These are phyloP conservation scores for Plantago lanceolata DNA, from an alignment of 305 asterid species.

Conservation along the genomic window DNA sequence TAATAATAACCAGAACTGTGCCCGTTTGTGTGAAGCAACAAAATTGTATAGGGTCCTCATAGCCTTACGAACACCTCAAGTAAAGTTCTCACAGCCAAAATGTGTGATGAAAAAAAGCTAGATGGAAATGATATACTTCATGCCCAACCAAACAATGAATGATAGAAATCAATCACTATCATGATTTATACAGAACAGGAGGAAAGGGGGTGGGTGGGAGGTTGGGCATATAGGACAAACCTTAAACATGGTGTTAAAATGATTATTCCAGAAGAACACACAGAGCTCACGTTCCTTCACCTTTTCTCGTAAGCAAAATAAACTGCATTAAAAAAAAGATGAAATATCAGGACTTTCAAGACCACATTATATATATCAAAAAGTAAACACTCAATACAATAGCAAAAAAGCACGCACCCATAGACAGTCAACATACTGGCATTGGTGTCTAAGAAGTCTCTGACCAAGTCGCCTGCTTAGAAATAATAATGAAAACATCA, in stretches of 20 bases:
- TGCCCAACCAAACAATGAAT: conserved; percentile 5
- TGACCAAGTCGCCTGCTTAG: conserved; percentile 58
- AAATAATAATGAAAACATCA: conserved; percentile 18
- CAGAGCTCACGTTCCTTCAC: conserved; percentile 90
- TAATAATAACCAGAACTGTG: not conserved
- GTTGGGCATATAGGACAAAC: conserved; percentile 53
- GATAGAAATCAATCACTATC: not conserved
- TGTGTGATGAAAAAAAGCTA: conserved; percentile 1
- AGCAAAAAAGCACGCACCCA: conserved; percentile 58
- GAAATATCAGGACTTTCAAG: conserved; percentile 24
- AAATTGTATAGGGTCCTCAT: conserved; percentile 9
- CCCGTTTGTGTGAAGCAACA: not conserved
- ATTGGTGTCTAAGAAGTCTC: conserved; percentile 67
- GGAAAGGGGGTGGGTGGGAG: not conserved
- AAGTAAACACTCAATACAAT: conserved; percentile 20
- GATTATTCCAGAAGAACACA: conserved; percentile 95
- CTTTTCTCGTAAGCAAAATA: conserved; percentile 77
- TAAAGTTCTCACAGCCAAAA: not conserved
- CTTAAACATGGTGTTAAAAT: conserved; percentile 98
- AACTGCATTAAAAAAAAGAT: conserved; percentile 44
- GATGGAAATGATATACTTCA: conserved; percentile 11
- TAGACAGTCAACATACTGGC: conserved; percentile 86
- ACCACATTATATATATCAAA: conserved; percentile 22
- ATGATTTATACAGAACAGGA: not conserved
- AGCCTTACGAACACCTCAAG: not conserved